Conservation (phyloP, 345 rosid species). For the Erucastrum elatum region DNA sequence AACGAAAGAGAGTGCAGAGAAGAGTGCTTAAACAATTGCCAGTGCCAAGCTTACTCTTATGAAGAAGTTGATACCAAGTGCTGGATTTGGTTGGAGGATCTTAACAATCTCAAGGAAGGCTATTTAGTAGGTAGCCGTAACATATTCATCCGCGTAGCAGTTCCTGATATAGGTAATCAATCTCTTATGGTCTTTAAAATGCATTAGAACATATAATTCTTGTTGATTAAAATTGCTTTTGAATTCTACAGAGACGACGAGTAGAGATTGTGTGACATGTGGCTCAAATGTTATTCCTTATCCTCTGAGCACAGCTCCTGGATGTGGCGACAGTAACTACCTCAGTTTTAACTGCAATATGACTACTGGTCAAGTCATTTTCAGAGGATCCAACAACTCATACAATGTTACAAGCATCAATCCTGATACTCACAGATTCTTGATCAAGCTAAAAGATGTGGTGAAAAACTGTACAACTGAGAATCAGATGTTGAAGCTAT, state of each 20-base stretch:
- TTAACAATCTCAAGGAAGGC: conserved; percentile 55
- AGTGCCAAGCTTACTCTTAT: conserved; percentile 69
- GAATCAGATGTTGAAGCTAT: conserved; percentile 31
- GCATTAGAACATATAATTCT: not conserved
- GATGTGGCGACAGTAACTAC: conserved; percentile 67
- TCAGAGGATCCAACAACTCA: conserved; percentile 33
- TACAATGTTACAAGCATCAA: conserved; percentile 51
- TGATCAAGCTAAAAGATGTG: conserved; percentile 36
- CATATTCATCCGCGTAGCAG: conserved; percentile 47
- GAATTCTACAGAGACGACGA: conserved; percentile 45
- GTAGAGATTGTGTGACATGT: conserved; percentile 50
- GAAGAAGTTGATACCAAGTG: conserved; percentile 39
- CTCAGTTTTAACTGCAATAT: conserved; percentile 50
- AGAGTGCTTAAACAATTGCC: conserved; percentile 54
- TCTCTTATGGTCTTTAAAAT: not conserved
- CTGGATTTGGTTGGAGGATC: conserved; percentile 61
- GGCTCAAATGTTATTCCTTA: conserved; percentile 58
- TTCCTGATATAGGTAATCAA: conserved; percentile 50
- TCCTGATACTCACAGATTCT: conserved; percentile 40
- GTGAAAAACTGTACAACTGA: conserved; percentile 27
- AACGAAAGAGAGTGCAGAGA: conserved; percentile 48
- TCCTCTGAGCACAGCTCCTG: conserved; percentile 59
- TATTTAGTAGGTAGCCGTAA: conserved; percentile 40
- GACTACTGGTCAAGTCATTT: conserved; percentile 48
- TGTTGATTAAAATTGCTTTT: not conserved